These are phyloP conservation scores for Boletus rubroflammeus DNA, from an alignment of 768 basidiomycete genomes.

Conservation along the genomic window DNA sequence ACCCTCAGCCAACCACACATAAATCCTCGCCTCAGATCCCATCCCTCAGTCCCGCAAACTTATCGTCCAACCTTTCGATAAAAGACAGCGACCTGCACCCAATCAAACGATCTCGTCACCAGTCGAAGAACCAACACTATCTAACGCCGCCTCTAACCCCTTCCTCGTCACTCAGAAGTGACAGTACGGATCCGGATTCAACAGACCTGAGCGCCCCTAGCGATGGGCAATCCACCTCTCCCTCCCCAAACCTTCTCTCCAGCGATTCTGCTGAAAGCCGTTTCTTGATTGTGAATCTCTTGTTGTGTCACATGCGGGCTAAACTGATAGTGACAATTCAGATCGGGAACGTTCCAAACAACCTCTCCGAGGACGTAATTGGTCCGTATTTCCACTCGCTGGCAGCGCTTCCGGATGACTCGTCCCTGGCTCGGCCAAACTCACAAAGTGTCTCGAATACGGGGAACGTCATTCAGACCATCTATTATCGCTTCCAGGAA, in stretches of 20 bases:
- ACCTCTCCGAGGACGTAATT: constrained; percentile 30
- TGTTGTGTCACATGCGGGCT: not conserved
- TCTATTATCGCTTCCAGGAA: constrained; percentile 50
- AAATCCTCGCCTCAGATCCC: constrained; percentile 19
- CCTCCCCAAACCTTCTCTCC: constrained; percentile 3
- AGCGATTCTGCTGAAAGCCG: constrained; percentile 26
- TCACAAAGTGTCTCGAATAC: constrained; percentile 11
- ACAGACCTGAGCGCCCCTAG: constrained; percentile 25
- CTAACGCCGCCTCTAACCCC: constrained; percentile 72
- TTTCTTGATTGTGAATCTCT: constrained; percentile 30
- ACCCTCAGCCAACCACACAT: constrained; percentile 23
- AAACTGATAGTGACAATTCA: constrained; percentile 21
- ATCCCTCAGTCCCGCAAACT: constrained; percentile 12
- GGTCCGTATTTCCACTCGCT: constrained; percentile 30
- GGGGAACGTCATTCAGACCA: constrained; percentile 46
- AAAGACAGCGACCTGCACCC: constrained; percentile 20
- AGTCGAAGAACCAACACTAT: constrained; percentile 34
- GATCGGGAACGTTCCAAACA: constrained; percentile 40
- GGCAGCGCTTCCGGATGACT: constrained; percentile 15
- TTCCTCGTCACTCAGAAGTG: constrained; percentile 49
- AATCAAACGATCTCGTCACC: constrained; percentile 18
- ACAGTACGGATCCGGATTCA: constrained; percentile 33
- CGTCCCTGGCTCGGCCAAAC: constrained; percentile 3
- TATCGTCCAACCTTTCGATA: constrained; percentile 6
- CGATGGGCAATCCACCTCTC: constrained; percentile 20